Conservation (phyloP, 2,329 filamentous ascomycete genomes). For the Elsinoe ampelina region DNA sequence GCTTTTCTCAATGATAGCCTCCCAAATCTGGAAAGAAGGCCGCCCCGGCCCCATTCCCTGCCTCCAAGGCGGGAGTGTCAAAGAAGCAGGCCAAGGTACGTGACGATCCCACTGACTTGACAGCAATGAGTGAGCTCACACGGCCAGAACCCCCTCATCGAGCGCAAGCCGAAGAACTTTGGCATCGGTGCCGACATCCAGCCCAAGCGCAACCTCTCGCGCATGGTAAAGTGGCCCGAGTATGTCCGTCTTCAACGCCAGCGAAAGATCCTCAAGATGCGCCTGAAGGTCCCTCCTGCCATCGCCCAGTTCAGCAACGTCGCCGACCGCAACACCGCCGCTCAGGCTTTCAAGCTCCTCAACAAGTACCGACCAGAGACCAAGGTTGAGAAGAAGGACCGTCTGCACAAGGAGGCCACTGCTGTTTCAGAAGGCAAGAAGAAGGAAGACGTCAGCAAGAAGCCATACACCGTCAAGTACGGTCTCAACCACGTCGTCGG, state of each 20-base stretch:
- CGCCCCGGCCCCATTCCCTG: slow-evolving; percentile 91
- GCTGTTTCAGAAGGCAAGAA: slow-evolving; percentile 99
- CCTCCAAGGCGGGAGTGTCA: slow-evolving; percentile 71
- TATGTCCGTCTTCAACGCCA: slow-evolving; percentile 96
- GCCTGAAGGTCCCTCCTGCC: slow-evolving; percentile 94
- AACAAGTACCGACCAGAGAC: slow-evolving; percentile 99
- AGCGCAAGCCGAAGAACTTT: slow-evolving; percentile 96
- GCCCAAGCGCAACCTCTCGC: slow-evolving; percentile 86
- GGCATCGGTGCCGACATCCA: slow-evolving; percentile 99
- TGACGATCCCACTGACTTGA: slow-evolving; percentile 22
- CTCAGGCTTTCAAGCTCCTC: slow-evolving; percentile 96
- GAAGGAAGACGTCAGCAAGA: slow-evolving; percentile 99
- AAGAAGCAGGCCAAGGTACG: slow-evolving; percentile 97
- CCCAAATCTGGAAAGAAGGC: slow-evolving; percentile 96
- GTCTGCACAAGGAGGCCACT: slow-evolving; percentile 94
- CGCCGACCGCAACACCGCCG: slow-evolving; percentile 91
- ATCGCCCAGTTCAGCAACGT: slow-evolving; percentile 97
- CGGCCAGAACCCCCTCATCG: slow-evolving; percentile 88
- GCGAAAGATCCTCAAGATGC: slow-evolving; percentile 93
- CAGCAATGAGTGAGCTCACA: slow-evolving; percentile 10
- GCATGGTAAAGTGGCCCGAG: slow-evolving; percentile 99
- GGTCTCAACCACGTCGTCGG: slow-evolving; percentile 99
- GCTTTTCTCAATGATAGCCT: slow-evolving; percentile 99
- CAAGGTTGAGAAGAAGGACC: slow-evolving; percentile 99
- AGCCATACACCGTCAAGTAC: slow-evolving; percentile 99